A percentile compares a stretch with the other conserved stretches of the same genome.
phyloP scores from a whole-genome alignment of 371 early-diverging fungal genomes.

The Mucor velutinosus region DNA sequence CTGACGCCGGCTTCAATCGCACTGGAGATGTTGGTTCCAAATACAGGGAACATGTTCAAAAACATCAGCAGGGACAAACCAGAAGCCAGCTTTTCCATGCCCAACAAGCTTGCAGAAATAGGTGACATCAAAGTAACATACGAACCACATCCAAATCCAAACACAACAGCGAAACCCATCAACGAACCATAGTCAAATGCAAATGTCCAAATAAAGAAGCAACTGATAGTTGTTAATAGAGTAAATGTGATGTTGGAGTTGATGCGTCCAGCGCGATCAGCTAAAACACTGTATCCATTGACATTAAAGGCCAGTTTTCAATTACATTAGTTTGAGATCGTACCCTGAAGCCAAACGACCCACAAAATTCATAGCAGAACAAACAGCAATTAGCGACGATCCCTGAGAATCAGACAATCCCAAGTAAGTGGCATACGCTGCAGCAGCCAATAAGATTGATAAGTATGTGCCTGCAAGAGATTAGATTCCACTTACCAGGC shows the following conservation, averaged over 20 bases:
- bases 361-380: conserved; percentile 32
- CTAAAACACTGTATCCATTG: conserved; percentile 17
- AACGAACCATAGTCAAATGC: conserved; percentile 41
- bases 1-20: conserved; percentile 32
- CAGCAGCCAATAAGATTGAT: not conserved
- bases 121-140: conserved; percentile 38
- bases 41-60: conserved; percentile 30
- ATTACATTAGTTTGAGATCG: not conserved
- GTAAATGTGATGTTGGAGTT: conserved; percentile 53
- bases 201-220: conserved; percentile 66
- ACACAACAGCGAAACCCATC: conserved; percentile 53
- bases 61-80: conserved; percentile 37
- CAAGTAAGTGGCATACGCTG: conserved; percentile 32
- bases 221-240: conserved; percentile 45
- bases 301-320: not conserved
- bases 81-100: conserved; percentile 41
- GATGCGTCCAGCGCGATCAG: conserved; percentile 60
- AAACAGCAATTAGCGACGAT: conserved; percentile 27
- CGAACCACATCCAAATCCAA: conserved; percentile 62
- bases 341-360: conserved; percentile 47
- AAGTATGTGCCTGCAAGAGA: not conserved
- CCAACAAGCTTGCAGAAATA: conserved; percentile 34
- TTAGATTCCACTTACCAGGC: conserved; percentile 18
- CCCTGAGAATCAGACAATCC: conserved; percentile 39
- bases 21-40: conserved; percentile 39